Base-by-base conservation (phyloP, 208 protist species). In the Tritrichomonas musculus region DNA sequence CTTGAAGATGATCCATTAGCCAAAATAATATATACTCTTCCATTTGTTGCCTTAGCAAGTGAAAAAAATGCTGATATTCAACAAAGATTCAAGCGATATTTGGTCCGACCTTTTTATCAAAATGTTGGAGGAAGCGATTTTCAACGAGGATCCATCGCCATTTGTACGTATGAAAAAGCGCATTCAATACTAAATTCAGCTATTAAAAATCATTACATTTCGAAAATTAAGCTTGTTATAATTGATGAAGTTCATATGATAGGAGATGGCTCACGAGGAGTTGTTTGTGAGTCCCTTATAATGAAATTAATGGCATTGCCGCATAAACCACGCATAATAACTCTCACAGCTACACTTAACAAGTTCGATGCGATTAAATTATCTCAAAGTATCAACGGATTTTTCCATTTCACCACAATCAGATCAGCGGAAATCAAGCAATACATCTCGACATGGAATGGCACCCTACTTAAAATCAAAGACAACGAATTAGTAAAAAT, bases 141-240 rank as follows among this genome's bases (percentile, higher is more conserved):
- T 30, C 25, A 3, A n/a, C 9, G 3, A 33, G 73, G 73, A 33
- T 84, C 73, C 9, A 53, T 84, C 11, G 36, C 73, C 1, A 53
- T 84, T 39, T 84, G 73, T 53, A 84, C 73, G 22, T 84, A 84
- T 44, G 73, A 84, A 44, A 84, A 84, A 53, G 73, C 73, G 3
- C 73, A 84, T 84, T 84, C 73, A 84, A 9, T 84, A n/a, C 44
- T 84, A 53, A 84, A 84, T 53, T 13, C 8, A 5, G 5, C 73
- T 8, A 53, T 84, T 53, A 53, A 84, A 84, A 53, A 49, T 9
- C 8, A 22, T 84, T 84, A 53, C 36, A 0, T n/a, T 53, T 9
- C 5, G 2, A 53, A 84, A 30, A 84, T 84, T 13, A 84, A 84
- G 36, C 73, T 84, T 20, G 44, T 84, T 53, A 84, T 84, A 14